These are phyloP conservation scores for Diaporthe aspalathi DNA, from an alignment of 2,329 filamentous ascomycete genomes.

Conservation along the genomic window DNA sequence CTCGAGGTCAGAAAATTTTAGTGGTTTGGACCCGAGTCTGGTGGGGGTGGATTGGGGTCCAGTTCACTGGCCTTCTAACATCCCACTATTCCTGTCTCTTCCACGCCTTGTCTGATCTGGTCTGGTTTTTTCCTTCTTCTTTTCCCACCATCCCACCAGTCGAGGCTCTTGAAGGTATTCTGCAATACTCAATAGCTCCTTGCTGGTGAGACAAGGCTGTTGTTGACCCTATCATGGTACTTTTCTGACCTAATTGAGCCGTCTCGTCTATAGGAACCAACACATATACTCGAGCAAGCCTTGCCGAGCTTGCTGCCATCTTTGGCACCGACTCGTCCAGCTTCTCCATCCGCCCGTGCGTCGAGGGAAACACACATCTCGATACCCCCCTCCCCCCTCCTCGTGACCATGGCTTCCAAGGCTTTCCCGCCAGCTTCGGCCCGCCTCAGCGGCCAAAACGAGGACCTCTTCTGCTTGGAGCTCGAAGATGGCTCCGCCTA, in stretches of 20 bases:
- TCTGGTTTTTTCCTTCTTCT: not conserved
- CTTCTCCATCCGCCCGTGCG: slow-evolving; percentile 12
- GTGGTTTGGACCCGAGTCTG: not conserved
- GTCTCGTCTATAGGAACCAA: slow-evolving; percentile 31
- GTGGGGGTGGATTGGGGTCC: slow-evolving; percentile 5
- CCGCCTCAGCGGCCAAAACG: slow-evolving; percentile 65
- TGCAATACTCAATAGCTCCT: slow-evolving; percentile 18
- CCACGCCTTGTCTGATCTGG: not conserved
- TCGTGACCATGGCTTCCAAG: slow-evolving; percentile 49
- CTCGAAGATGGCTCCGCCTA: slow-evolving; percentile 91
- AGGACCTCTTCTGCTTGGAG: slow-evolving; percentile 84
- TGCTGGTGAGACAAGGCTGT: slow-evolving; percentile 37
- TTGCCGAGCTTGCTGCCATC: slow-evolving; percentile 31
- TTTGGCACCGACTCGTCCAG: slow-evolving; percentile 31
- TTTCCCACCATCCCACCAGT: slow-evolving; percentile 5
- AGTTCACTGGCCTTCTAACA: not conserved
- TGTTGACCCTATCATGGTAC: slow-evolving; percentile 33
- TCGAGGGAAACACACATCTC: slow-evolving; percentile 14
- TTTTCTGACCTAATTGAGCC: slow-evolving; percentile 30
- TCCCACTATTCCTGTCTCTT: slow-evolving; percentile 10
- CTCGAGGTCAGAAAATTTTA: slow-evolving; percentile 28
- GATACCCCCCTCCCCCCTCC: not conserved
- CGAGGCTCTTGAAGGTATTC: not conserved
- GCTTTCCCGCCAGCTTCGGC: slow-evolving; percentile 70
- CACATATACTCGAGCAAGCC: slow-evolving; percentile 25